Percentiles rank a stretch among this genome's conserved stretches.
These are phyloP conservation scores for Colletotrichum sp. DNA, from an alignment of 2,329 filamentous ascomycete species.

Conservation along the genomic window DNA sequence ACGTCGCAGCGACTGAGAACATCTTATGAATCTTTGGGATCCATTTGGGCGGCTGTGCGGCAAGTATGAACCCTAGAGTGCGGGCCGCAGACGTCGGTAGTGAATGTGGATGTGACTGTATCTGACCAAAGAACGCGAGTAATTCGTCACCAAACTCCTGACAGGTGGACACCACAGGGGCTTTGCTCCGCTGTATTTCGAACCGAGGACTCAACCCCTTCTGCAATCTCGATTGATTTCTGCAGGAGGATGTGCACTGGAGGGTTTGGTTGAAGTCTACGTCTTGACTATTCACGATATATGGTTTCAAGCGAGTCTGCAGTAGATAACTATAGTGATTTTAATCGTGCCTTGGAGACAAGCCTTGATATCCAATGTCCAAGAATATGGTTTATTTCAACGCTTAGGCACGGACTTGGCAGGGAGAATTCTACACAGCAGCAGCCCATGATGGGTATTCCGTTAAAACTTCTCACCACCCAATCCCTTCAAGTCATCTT, in stretches of 20 bases:
- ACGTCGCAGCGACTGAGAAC: neutral
- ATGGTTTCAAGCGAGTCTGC: neutral
- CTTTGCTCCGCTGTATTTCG: neutral
- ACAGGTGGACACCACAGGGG: neutral
- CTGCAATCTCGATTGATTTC: neutral
- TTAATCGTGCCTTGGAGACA: neutral
- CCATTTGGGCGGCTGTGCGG: neutral
- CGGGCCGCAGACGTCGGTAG: neutral
- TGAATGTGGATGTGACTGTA: neutral
- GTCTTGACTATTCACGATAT: neutral
- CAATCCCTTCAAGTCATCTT: neutral
- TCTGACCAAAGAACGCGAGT: neutral
- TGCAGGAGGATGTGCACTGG: neutral
- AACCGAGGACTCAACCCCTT: neutral
- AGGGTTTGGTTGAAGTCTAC: neutral
- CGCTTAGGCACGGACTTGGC: neutral
- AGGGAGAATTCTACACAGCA: neutral
- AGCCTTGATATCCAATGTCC: rapidly evolving
- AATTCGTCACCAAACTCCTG: neutral
- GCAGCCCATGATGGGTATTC: neutral
- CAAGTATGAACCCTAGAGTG: neutral
- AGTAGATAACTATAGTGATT: neutral
- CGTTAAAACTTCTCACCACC: neutral
- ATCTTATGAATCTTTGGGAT: neutral
- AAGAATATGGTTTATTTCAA: neutral